A percentile compares a stretch with the other conserved stretches of the same genome.
phyloP scores from a whole-genome alignment of 2,329 filamentous ascomycete species.

The Sphaceloma murrayae region DNA sequence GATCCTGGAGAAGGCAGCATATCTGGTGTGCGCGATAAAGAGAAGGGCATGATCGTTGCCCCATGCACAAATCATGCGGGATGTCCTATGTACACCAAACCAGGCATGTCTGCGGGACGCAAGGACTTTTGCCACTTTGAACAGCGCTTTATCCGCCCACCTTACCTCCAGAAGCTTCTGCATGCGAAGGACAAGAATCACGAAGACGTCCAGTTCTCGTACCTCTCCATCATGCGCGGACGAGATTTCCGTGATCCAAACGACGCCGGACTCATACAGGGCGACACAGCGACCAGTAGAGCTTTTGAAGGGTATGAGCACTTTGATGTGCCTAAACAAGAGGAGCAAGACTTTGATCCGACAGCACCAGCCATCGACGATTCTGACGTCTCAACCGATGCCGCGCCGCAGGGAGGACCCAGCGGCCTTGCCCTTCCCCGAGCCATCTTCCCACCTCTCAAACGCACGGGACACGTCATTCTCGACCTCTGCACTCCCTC shows the following conservation, averaged over 20 bases:
- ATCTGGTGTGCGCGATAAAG: slow-evolving; percentile 33
- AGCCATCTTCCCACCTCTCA: slow-evolving; percentile 68
- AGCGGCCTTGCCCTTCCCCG: slow-evolving; percentile 63
- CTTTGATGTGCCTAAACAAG: too few species aligned
- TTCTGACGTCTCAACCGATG: neutral
- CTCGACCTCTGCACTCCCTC: slow-evolving; percentile 83
- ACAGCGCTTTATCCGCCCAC: slow-evolving; percentile 78
- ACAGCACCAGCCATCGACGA: slow-evolving; percentile 19
- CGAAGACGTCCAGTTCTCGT: slow-evolving; percentile 86
- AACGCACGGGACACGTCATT: slow-evolving; percentile 77
- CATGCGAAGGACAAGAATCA: slow-evolving; percentile 63
- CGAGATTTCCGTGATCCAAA: slow-evolving; percentile 43
- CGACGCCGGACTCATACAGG: slow-evolving; percentile 36
- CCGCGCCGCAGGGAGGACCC: slow-evolving; percentile 19
- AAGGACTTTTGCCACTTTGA: slow-evolving; percentile 87
- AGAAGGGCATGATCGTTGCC: slow-evolving; percentile 53
- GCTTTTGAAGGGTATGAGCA: slow-evolving; percentile 67
- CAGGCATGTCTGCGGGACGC: slow-evolving; percentile 60
- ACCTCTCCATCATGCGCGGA: slow-evolving; percentile 75
- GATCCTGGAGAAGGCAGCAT: slow-evolving; percentile 21
- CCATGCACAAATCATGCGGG: slow-evolving; percentile 76
- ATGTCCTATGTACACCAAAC: slow-evolving; percentile 75
- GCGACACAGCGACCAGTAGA: slow-evolving; percentile 48
- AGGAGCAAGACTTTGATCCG: slow-evolving; percentile 16
- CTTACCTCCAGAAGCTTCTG: slow-evolving; percentile 69